phyloP scores from a whole-genome alignment of 2,329 filamentous ascomycete genomes.

The Cucurbitaria berberidis region DNA sequence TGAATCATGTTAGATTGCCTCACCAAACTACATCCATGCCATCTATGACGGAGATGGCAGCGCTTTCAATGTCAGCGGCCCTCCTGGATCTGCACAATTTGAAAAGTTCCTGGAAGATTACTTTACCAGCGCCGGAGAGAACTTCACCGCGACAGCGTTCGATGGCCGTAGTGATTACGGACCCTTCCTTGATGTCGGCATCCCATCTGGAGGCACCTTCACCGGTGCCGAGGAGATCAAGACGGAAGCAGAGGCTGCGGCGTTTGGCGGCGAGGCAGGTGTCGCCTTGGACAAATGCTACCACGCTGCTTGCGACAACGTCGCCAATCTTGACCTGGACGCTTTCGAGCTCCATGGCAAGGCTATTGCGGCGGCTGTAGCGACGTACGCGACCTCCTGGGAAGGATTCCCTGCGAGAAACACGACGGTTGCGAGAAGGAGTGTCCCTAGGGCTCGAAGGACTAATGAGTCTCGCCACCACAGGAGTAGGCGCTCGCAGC shows the following conservation, averaged over 20 bases:
- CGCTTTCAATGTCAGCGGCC: conserved; percentile 40
- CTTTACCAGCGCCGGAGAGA: conserved; percentile 34
- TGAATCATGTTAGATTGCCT: conserved; percentile 33
- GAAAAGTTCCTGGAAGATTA: conserved; percentile 44
- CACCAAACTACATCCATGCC: conserved; percentile 44
- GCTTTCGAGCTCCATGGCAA: conserved; percentile 39
- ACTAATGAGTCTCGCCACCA: background rate
- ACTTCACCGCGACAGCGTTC: conserved; percentile 43
- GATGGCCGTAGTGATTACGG: conserved; percentile 49
- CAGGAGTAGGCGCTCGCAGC: background rate
- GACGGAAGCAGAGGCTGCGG: conserved; percentile 41
- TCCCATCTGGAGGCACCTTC: conserved; percentile 46
- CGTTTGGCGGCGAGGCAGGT: conserved; percentile 44
- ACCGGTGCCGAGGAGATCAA: conserved; percentile 50
- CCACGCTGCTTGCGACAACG: conserved; percentile 44
- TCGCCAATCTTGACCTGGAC: conserved; percentile 40
- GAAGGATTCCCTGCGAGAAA: conserved; percentile 36
- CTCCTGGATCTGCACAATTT: conserved; percentile 40
- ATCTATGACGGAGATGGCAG: conserved; percentile 49
- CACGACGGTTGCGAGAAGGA: conserved; percentile 9
- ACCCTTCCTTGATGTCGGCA: conserved; percentile 44
- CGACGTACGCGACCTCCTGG: conserved; percentile 37
- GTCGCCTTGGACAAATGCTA: conserved; percentile 31
- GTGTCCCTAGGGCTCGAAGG: background rate
- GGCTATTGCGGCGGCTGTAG: conserved; percentile 45